Base-by-base conservation (phyloP, 441 rosid species). In the Eutrema salsugineum region DNA sequence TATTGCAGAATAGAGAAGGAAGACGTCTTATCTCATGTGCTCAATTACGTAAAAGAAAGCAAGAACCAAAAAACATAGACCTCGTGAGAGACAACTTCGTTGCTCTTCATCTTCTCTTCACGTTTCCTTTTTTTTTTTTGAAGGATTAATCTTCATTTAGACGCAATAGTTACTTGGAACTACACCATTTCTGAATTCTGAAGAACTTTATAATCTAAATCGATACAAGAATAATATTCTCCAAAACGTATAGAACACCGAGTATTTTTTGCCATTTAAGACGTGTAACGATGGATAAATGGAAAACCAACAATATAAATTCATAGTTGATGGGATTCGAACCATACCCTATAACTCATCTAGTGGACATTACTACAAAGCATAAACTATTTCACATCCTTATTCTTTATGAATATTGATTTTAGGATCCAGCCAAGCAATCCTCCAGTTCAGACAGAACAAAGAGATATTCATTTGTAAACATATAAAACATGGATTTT, bases 21-120 rank as follows among this genome's bases (percentile, higher is more conserved):
- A 48, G 39, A 70, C 30, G 73, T 59, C 39, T 22, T 0, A 58
- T 59, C 19, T 59, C 66, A 49, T 70, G 60, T 59, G 5, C 14
- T 47, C 24, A 19, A 42, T 73, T 58, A 73, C 78, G 78, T 73
- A 66, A 66, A 66, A 66, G 78, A 73, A 56, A 39, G 54, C 58
- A 66, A 30, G 39, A 66, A 58, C 27, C 67, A 39, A 49, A 12
- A 73, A 58, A 73, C 67, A 66, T 59, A 68, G 68, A 73, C 54
- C 68, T 73, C 78, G 67, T 73, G 78, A 66, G 62, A 73, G 51
- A 50, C 70, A 43, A 43, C 7, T 63, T 48, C 68, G 12, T 48
- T 63, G 19, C 38, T 30, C 73, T 57, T 47, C 65, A 65, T 65
- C 32, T 47, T 56, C 27, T 72, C 38, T 63, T 11, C 44, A 63